Evolutionary conservation across 495 filamentous ascomycete genomes (phyloP), one percentile per base, ranked within the genome.

Genomic region (Lasiosphaeria ovina): DNA sequence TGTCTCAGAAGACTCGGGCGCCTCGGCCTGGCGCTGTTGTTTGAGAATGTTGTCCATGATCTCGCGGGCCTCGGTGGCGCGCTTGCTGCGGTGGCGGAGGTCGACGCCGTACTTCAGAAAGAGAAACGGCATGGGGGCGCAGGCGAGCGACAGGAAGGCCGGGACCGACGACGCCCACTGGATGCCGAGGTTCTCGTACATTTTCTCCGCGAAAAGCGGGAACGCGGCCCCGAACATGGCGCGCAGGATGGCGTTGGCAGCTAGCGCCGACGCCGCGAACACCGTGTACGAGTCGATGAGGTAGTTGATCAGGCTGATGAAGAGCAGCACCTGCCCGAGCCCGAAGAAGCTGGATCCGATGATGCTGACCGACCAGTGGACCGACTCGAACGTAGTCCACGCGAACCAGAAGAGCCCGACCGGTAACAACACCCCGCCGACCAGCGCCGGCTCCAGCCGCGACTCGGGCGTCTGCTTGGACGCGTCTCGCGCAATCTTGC

Each of bases 161-260:
- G 89, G 89, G 51, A 95, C 80, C 1, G 82, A 83, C n/a, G 83
- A 87, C 4, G 89, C 90, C 90, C 90, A 93, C 76, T 93, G 88
- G 61, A 89, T 86, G 59, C 90, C 90, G 1, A 95, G 81, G 67
- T 85, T 77, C 5, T 77, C 35, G 71, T 90, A 94, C 87, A 94
- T 89, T 58, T 88, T 63, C 0, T 81, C 83, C 3, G 90, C 93
- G 78, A 96, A 94, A 0, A 96, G 78, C 2, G 91, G 91, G 77
- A 96, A 93, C 0, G 83, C 87, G 14, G 89, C 87, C 65, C 91
- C 91, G 69, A 93, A 92, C 24, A 78, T 61, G 1, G 76, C 78
- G 32, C 80, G 74, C 50, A 93, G 73, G 5, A 93, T 84, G 12
- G 86, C 80, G 72, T 90, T 92, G 38, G 89, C 89, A 1, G 91